Evolutionary conservation across 1,139 yeast species (phyloP).

Genomic region (Taphrina betulina): DNA sequence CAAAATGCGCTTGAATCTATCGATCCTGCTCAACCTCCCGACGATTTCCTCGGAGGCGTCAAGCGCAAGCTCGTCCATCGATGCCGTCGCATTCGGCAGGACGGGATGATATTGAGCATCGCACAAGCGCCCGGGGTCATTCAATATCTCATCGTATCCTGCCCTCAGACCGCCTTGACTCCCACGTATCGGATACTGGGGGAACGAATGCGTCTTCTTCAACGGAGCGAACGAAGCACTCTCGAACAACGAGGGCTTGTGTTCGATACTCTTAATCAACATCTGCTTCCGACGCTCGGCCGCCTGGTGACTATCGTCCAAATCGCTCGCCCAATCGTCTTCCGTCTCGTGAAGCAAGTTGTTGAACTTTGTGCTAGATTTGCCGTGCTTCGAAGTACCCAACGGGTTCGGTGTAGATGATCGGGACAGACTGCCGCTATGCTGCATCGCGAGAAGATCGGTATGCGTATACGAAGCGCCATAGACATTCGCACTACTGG

Average conservation of each 20-base stretch:
- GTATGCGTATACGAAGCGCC: slow-evolving; percentile 31
- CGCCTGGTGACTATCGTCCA: slow-evolving; percentile 25
- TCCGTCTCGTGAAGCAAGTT: slow-evolving; percentile 25
- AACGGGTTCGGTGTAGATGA: slow-evolving; percentile 22
- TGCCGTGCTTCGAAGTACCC: slow-evolving; percentile 6
- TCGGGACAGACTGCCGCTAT: slow-evolving; percentile 8
- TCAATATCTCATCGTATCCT: slow-evolving; percentile 41
- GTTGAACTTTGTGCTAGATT: slow-evolving; percentile 16
- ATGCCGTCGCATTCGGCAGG: slow-evolving; percentile 11
- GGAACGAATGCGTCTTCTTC: slow-evolving; percentile 31
- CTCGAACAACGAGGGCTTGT: slow-evolving; percentile 22
- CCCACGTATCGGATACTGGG: slow-evolving; percentile 12
- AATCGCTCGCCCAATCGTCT: slow-evolving; percentile 32
- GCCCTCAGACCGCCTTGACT: slow-evolving; percentile 34
- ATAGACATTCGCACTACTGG: slow-evolving; percentile 17
- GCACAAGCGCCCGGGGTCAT: slow-evolving; percentile 6
- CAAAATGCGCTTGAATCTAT: slow-evolving; percentile 65
- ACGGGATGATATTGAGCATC: slow-evolving; percentile 8
- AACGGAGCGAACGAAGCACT: slow-evolving; percentile 23
- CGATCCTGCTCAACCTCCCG: slow-evolving; percentile 60
- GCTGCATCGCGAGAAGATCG: slow-evolving; percentile 21
- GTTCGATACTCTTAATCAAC: slow-evolving; percentile 31
- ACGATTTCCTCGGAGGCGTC: slow-evolving; percentile 55
- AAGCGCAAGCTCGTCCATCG: not conserved
- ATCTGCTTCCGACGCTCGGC: slow-evolving; percentile 21